Base-by-base conservation (phyloP, 129 eudicot genomes). In the Silybum marianum region DNA sequence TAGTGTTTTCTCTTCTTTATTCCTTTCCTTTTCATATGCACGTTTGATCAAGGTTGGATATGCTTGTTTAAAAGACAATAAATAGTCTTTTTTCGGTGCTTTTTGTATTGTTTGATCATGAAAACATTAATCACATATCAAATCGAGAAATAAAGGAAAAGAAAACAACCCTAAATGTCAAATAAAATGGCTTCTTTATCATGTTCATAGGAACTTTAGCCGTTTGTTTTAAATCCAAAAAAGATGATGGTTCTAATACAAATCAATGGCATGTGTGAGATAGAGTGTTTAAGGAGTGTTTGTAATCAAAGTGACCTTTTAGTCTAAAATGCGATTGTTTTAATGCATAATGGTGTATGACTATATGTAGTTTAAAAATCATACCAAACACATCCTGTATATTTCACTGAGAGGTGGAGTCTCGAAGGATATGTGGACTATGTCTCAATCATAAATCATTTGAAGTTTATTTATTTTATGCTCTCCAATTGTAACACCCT, bases 11-110 rank as follows among this genome's bases (percentile, higher is more conserved):
- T 30, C 65, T 24, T 71, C 65, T 69, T 69, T 79, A 79, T 79
- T 13, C 3, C 13, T 79, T 79, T 69, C 82, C 78, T 72, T 80
- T 80, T 80, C 78, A 80, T 72, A 80, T 80, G 84, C 84, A 80
- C 78, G 78, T 80, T 80, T 63, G 84, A 80, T 80, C 84, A 39
- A 80, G 78, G 78, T 38, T 80, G 25, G 25, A 80, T 60, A 72
- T 58, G 63, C 72, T 80, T 80, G 18, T 54, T 34, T 38, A 69
- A 42, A 78, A 69, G 66, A 67, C 66, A 32, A 36, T 2, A 28
- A 68, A 54, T 26, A 26, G 68, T 80, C 77, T 48, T 32, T 58
- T 30, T 51, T 22, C 19, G 30, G 70, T 79, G 83, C 71, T 54
- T 79, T 78, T 80, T 51, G n/a, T 54, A 22, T 23, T 22, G 11